A percentile compares a stretch with the other conserved stretches of the same genome.
These are phyloP conservation scores for Diplocarpon mali DNA, from an alignment of 2,329 filamentous ascomycete genomes.

Conservation along the genomic window DNA sequence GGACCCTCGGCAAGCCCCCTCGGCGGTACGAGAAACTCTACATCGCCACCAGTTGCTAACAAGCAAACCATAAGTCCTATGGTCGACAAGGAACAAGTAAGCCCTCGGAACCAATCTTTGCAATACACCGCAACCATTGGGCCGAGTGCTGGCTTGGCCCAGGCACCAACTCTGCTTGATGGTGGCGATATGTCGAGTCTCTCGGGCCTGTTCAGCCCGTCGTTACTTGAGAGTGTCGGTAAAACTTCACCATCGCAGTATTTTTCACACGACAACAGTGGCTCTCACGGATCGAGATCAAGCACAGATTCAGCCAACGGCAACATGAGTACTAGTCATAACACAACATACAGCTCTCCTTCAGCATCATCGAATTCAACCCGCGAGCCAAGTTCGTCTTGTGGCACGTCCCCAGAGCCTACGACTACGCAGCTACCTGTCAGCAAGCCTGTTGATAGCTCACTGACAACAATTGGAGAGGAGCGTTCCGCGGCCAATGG, in stretches of 20 bases:
- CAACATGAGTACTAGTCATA: slow-evolving; percentile 29
- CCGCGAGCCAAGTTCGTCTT: slow-evolving; percentile 50
- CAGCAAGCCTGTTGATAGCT: slow-evolving; percentile 48
- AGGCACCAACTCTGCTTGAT: slow-evolving; percentile 16
- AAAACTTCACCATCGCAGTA: slow-evolving; percentile 31
- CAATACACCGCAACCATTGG: slow-evolving; percentile 28
- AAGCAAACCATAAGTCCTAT: slow-evolving; percentile 15
- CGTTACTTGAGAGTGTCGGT: slow-evolving; percentile 35
- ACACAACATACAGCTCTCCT: slow-evolving; percentile 52
- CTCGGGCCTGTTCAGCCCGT: slow-evolving; percentile 48
- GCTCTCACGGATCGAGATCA: slow-evolving; percentile 35
- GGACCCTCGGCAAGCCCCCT: slow-evolving; percentile 27
- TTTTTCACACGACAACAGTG: slow-evolving; percentile 33
- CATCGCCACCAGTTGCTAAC: slow-evolving; percentile 15
- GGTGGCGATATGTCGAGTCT: slow-evolving; percentile 39
- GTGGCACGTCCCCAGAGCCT: slow-evolving; percentile 69
- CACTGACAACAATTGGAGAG: slow-evolving; percentile 53
- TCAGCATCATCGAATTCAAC: slow-evolving; percentile 53
- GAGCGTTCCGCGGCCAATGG: slow-evolving; percentile 38
- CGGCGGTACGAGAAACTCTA: slow-evolving; percentile 15
- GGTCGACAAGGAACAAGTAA: slow-evolving; percentile 19
- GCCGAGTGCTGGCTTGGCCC: slow-evolving; percentile 23
- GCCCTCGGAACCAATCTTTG: slow-evolving; percentile 20
- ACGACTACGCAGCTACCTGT: slow-evolving; percentile 57
- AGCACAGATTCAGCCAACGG: slow-evolving; percentile 24